phyloP scores from a whole-genome alignment of 2,329 filamentous ascomycete species.

The Trichoderma guizhouense region DNA sequence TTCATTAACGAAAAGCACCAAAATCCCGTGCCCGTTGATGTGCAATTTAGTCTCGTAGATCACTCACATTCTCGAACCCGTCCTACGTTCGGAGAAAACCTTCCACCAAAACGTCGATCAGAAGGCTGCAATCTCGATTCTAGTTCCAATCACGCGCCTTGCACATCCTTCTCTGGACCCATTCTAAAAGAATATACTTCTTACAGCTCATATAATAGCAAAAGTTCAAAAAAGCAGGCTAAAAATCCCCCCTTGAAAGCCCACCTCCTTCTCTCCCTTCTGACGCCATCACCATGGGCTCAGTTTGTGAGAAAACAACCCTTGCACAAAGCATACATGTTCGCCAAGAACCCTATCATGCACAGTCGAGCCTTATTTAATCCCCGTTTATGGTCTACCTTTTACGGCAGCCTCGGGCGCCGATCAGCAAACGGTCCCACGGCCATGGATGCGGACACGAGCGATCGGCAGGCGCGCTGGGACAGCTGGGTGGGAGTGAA shows the following conservation, averaged over 20 bases:
- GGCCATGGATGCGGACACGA: slow-evolving; percentile 1
- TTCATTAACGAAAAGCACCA: no score
- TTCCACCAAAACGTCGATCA: neutral
- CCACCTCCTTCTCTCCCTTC: neutral
- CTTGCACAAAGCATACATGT: neutral
- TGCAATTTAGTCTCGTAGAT: neutral
- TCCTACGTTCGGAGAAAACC: neutral
- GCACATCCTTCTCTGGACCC: neutral
- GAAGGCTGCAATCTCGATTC: neutral
- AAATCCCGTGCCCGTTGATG: neutral
- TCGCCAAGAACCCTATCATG: neutral
- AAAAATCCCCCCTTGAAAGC: neutral
- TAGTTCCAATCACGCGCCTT: neutral
- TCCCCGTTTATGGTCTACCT: neutral
- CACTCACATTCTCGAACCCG: neutral
- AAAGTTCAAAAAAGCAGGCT: neutral
- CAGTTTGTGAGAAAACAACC: neutral
- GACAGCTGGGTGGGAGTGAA: neutral
- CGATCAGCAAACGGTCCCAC: slow-evolving; percentile 1
- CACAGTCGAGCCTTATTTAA: neutral
- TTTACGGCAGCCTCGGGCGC: neutral
- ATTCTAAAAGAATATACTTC: neutral
- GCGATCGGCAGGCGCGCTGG: slow-evolving; percentile 1
- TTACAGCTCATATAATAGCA: neutral
- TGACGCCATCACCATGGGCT: neutral